A percentile compares a stretch with the other conserved stretches of the same genome.
These are phyloP conservation scores for Triticum urartu DNA, from an alignment of 176 grass and related monocot species.

Conservation along the genomic window DNA sequence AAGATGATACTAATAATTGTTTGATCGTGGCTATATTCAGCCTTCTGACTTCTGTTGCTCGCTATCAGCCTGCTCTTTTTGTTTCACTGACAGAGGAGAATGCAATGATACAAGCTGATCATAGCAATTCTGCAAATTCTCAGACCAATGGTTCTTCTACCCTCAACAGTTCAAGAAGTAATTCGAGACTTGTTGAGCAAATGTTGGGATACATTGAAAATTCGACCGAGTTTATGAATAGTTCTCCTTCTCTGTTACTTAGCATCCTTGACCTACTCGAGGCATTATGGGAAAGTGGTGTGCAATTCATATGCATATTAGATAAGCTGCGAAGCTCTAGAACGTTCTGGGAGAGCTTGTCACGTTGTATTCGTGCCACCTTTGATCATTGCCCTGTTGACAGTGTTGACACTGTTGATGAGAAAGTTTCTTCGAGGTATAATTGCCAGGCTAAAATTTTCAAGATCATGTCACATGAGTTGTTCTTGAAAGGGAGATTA, in stretches of 20 bases:
- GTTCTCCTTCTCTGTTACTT: slow-evolving; percentile 57
- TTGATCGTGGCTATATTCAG: slow-evolving; percentile 59
- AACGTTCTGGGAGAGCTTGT: slow-evolving; percentile 79
- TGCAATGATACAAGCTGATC: slow-evolving; percentile 30
- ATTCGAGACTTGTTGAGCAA: slow-evolving; percentile 41
- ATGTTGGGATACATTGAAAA: slow-evolving; percentile 59
- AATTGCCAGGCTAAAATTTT: slow-evolving; percentile 64
- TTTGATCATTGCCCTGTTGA: slow-evolving; percentile 34
- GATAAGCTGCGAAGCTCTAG: slow-evolving; percentile 63
- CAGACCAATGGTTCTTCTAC: not conserved
- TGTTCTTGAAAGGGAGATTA: slow-evolving; percentile 75
- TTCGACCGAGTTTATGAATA: slow-evolving; percentile 49
- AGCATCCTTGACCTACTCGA: slow-evolving; percentile 70
- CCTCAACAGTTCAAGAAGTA: slow-evolving; percentile 28
- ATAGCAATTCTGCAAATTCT: slow-evolving; percentile 24
- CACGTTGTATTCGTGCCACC: slow-evolving; percentile 45
- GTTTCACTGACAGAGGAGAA: slow-evolving; percentile 55
- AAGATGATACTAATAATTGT: slow-evolving; percentile 42
- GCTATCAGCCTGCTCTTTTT: slow-evolving; percentile 89
- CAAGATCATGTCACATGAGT: slow-evolving; percentile 77
- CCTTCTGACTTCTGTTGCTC: slow-evolving; percentile 68
- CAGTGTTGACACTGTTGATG: slow-evolving; percentile 27
- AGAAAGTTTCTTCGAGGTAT: slow-evolving; percentile 56
- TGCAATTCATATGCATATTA: slow-evolving; percentile 62
- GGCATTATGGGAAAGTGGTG: slow-evolving; percentile 86